A percentile compares a stretch with the other conserved stretches of the same genome.
Conservation (phyloP, 2,329 filamentous ascomycete genomes). For the Gaeumannomyces tritici region DNA sequence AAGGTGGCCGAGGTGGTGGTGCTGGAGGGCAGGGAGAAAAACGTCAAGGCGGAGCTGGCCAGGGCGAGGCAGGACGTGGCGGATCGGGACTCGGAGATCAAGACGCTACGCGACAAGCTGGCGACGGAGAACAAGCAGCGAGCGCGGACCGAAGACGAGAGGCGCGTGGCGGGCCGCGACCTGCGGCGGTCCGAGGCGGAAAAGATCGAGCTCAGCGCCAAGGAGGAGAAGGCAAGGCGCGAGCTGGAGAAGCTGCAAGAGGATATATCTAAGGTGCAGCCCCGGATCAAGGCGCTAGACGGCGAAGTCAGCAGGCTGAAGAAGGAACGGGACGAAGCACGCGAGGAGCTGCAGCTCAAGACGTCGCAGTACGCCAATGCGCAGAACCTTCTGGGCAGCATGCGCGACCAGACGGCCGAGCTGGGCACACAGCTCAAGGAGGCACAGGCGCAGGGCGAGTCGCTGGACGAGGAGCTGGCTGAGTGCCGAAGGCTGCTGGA, state of each 20-base stretch:
- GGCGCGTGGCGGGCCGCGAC: conserved; percentile 65
- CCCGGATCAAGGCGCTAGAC: conserved; percentile 57
- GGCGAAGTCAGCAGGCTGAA: conserved; percentile 60
- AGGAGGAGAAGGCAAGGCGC: conserved; percentile 58
- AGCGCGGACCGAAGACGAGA: conserved; percentile 68
- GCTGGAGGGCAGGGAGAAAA: conserved; percentile 76
- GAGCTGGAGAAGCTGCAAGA: conserved; percentile 66
- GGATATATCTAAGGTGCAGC: conserved; percentile 59
- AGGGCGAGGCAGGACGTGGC: conserved; percentile 58
- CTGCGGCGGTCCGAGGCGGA: conserved; percentile 69
- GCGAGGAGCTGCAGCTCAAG: conserved; percentile 78
- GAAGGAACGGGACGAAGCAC: conserved; percentile 56
- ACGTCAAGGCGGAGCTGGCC: conserved; percentile 65
- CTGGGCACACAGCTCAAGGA: conserved; percentile 89
- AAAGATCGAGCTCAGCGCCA: conserved; percentile 66
- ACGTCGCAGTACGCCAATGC: conserved; percentile 76
- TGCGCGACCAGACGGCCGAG: conserved; percentile 88
- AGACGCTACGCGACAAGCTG: conserved; percentile 68
- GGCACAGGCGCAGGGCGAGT: conserved; percentile 69
- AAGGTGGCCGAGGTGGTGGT: conserved; percentile 54
- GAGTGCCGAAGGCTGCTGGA: conserved; percentile 80
- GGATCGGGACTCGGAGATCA: conserved; percentile 72
- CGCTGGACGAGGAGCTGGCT: conserved; percentile 81
- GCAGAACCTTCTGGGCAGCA: conserved; percentile 77
- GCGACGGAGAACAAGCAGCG: conserved; percentile 63